phyloP scores from a whole-genome alignment of 352 stramenopile genomes.

The Phytopythium ostracodes region DNA sequence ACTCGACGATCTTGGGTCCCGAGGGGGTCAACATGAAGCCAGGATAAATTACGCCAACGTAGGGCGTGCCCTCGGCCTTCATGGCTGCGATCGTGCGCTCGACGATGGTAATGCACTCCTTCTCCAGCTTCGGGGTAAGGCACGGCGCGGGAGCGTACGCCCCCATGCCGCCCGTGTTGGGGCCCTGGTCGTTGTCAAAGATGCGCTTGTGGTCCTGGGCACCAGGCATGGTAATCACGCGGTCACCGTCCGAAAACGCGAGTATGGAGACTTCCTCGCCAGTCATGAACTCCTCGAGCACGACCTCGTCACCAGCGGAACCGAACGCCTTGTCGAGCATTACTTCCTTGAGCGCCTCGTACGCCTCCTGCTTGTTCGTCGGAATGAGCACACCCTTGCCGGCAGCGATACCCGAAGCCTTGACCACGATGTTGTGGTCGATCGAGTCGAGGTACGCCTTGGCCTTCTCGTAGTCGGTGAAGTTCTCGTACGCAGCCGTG shows the following conservation, averaged over 20 bases:
- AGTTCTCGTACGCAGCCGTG: constrained; percentile 97
- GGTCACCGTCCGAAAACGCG: constrained; percentile 97
- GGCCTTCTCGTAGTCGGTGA: constrained; percentile 91
- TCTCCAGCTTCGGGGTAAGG: constrained; percentile 91
- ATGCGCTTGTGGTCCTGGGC: constrained; percentile 99
- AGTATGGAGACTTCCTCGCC: constrained; percentile 98
- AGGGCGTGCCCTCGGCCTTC: constrained; percentile 95
- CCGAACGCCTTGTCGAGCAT: constrained; percentile 98
- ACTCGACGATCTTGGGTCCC: constrained; percentile 97
- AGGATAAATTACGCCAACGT: constrained; percentile 98
- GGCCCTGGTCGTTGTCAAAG: constrained; percentile 95
- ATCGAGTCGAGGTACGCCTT: constrained; percentile 92
- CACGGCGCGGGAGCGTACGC: constrained; percentile 97
- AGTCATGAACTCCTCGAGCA: constrained; percentile 98
- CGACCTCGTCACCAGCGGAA: constrained; percentile 93
- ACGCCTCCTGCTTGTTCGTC: constrained; percentile 89
- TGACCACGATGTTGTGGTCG: constrained; percentile 96
- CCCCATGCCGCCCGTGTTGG: constrained; percentile 99
- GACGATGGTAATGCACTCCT: constrained; percentile 89
- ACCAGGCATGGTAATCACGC: constrained; percentile 93
- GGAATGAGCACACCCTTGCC: constrained; percentile 99
- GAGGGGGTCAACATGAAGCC: constrained; percentile 96
- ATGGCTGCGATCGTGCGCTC: constrained; percentile 74
- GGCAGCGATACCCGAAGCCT: constrained; percentile 98
- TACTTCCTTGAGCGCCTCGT: constrained; percentile 94